Evolutionary conservation across 2,329 filamentous ascomycete genomes (phyloP).

Genomic region (Zasmidium angulare): DNA sequence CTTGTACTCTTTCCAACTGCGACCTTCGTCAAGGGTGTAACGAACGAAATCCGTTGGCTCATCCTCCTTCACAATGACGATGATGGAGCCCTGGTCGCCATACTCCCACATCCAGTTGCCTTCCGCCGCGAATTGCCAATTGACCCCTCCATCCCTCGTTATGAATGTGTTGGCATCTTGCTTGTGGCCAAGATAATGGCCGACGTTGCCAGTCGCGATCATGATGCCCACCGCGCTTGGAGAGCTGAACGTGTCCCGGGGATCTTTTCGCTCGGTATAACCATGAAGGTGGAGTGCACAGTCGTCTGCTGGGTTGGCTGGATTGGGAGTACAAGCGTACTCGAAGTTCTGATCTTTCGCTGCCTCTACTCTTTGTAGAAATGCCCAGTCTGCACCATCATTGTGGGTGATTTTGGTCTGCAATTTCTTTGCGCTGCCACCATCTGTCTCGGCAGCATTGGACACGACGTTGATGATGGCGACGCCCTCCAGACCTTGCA

Average conservation of each 20-base stretch:
- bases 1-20: conserved; percentile 71
- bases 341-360: conserved; percentile 65
- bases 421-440: conserved; percentile 71
- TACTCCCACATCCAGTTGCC: conserved; percentile 92
- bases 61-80: conserved; percentile 78
- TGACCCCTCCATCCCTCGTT: conserved; percentile 85
- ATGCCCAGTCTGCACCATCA: conserved; percentile 84
- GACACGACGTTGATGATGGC: conserved; percentile 80
- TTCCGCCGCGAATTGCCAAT: conserved; percentile 81
- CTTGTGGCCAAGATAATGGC: conserved; percentile 63
- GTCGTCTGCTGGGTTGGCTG: conserved; percentile 46
- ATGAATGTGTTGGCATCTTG: conserved; percentile 86
- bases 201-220: conserved; percentile 90
- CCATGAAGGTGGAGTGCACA: conserved; percentile 93
- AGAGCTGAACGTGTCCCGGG: conserved; percentile 82
- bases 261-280: conserved; percentile 86
- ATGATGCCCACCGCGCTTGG: conserved; percentile 85
- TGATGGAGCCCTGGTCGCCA: conserved; percentile 89
- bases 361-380: conserved; percentile 68
- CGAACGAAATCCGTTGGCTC: conserved; percentile 66
- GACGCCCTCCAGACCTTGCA: conserved; percentile 87
- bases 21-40: conserved; percentile 80
- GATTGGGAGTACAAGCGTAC: conserved; percentile 60
- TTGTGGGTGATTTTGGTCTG: conserved; percentile 95
- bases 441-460: conserved; percentile 65